Base-by-base conservation (phyloP, 305 asterid genomes). In the Rubia peregrina region DNA sequence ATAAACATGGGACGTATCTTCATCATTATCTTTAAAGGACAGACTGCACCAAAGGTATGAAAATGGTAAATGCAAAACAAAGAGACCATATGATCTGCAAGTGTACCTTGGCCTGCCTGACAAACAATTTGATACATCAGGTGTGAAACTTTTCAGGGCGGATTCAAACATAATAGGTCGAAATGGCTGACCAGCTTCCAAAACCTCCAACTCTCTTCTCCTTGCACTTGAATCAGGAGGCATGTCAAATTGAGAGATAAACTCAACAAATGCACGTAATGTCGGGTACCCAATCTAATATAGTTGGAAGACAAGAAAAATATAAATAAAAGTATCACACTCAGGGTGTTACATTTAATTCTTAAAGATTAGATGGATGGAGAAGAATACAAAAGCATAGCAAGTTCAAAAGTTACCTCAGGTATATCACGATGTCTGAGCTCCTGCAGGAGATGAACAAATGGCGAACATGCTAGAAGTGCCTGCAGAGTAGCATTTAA, bases 401-500 rank as follows among this genome's bases (percentile, higher is more conserved):
- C 30, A 7, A 48, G 61, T 48, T 30, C 6, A 73, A 69, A 74
- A 14, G 67, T 74, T 77, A 90, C 97, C 92, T 89, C 77, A 3
- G 90, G 85, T 82, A 89, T 85, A 71, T 78, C 78, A 43, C 81
- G 80, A 71, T 71, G 76, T 79, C 79, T 85, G 59, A 90, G 86
- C 80, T 89, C 90, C 64, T 77, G 81, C 86, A 90, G 77, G 71
- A 90, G 84, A 61, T 85, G 78, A 75, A 85, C 79, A 81, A 90
- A 90, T 16, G 94, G 90, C 48, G 92, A 78, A 75, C 96, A 90
- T 42, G 94, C 85, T 69, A 90, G 85, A 68, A 90, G 85, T 70
- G 96, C 96, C 85, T 90, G 96, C 55, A 90, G 85, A 49, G 97
- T 83, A 49, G 97, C 89, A 80, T 89, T 89, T 43, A 90, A 89